Percentiles rank a stretch among this genome's conserved stretches.
Conservation (phyloP, 2,329 filamentous ascomycete genomes). For the Nothophoma quercina region DNA sequence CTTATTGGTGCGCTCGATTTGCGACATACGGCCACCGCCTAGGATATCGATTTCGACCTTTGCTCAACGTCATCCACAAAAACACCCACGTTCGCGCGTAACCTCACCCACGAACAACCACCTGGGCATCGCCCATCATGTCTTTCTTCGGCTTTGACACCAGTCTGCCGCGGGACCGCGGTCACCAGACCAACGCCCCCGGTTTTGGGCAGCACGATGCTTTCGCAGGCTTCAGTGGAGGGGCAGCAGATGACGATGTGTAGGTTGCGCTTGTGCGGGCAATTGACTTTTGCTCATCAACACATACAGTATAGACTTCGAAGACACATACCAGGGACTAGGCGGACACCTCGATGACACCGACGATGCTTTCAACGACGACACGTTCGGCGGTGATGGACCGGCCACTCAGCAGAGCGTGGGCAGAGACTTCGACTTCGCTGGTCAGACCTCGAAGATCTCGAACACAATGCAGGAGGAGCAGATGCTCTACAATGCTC, state of each 20-base stretch:
- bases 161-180: conserved; percentile 66
- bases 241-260: conserved; percentile 66
- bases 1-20: neutral
- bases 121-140: conserved; percentile 60
- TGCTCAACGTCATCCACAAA: conserved; percentile 31
- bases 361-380: conserved; percentile 94
- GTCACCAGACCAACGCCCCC: conserved; percentile 72
- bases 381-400: conserved; percentile 75
- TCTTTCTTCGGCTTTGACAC: conserved; percentile 92
- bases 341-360: conserved; percentile 90
- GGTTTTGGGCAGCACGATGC: conserved; percentile 91
- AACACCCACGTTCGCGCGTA: conserved; percentile 5
- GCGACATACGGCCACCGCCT: conserved; percentile 10
- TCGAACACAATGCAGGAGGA: conserved; percentile 88
- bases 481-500: conserved; percentile 81
- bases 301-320: conserved; percentile 78
- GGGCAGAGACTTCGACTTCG: conserved; percentile 97
- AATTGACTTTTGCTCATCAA: conserved; percentile 52
- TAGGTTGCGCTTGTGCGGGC: conserved; percentile 51
- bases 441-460: conserved; percentile 88
- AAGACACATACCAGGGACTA: conserved; percentile 96
- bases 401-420: conserved; percentile 62
- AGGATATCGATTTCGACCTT: conserved; percentile 12
- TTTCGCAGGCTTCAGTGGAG: conserved; percentile 79
- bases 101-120: conserved; percentile 8